Base-by-base conservation (phyloP, 1,139 yeast genomes). In the Nadsonia commutata region DNA sequence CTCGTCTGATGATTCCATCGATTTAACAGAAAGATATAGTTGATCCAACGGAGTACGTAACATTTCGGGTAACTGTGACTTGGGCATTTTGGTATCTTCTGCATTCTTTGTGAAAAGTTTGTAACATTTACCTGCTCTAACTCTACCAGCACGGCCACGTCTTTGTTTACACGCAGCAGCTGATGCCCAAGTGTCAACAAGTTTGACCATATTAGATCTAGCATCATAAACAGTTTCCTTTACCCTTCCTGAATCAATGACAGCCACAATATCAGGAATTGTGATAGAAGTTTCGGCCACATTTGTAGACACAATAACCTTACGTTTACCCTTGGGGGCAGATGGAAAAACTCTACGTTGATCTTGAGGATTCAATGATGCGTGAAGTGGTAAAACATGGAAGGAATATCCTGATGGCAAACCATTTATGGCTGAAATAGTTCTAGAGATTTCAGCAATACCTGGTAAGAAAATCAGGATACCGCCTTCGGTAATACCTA, bases 121-220 rank as follows among this genome's bases (percentile, higher is more conserved):
- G 62, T 77, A 90, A 50, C 96, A 86, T 11, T 67, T 67, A 47
- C 98, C 98, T 23, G 69, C 70, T 21, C 79, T 73, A 16, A 88
- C 86, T 72, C 98, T 90, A 50, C 98, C 98, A n/a, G 97, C 93
- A 68, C 98, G 83, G 58, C 98, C 98, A 57, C 95, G 70, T 63
- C 98, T 73, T 61, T 90, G 98, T 38, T 77, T 74, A n/a, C 80
- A 79, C 56, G 94, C 95, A 0, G 97, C 96, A 50, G 73, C 74
- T 0, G 97, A 88, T 31, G 88, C 85, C 86, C 95, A 88, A 3
- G 72, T 69, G 56, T 88, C 97, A 3, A 78, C 68, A 38, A 90
- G 68, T 48, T 74, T 74, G 0, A 94, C 79, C 2, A 86, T 72
- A 51, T 82, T 80, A 16, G 77, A 67, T 36, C 64, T 67, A 0